Conservation (phyloP, 2,329 filamentous ascomycete genomes). For the Cordyceps cateniannulata region DNA sequence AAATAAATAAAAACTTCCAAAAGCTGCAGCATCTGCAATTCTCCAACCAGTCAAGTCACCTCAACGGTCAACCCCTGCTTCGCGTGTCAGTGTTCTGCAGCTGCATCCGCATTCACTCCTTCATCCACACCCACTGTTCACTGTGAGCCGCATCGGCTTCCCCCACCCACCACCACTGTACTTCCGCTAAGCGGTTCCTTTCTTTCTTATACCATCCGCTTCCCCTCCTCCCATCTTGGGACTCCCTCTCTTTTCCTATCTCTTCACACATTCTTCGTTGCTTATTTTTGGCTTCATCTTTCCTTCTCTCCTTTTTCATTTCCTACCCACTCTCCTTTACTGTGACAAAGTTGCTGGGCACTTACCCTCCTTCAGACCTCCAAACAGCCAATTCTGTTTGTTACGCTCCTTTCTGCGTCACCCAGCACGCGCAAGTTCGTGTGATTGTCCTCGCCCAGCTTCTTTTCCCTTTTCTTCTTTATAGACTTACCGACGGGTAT, state of each 20-base stretch:
- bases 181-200: neutral
- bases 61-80: neutral
- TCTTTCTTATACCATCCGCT: neutral
- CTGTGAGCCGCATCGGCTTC: slow-evolving; percentile 1
- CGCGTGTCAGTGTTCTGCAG: neutral
- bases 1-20: neutral
- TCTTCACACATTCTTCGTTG: neutral
- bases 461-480: neutral
- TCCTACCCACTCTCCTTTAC: neutral
- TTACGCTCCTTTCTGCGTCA: slow-evolving; percentile 13
- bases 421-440: slow-evolving; percentile 11
- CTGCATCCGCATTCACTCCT: neutral
- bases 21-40: neutral
- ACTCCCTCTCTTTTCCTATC: neutral
- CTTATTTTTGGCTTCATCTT: neutral
- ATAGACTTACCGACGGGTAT: neutral
- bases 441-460: slow-evolving; percentile 11
- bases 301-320: neutral
- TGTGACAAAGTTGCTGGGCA: slow-evolving; percentile 11
- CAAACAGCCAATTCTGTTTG: slow-evolving; percentile 6
- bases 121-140: neutral
- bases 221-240: neutral
- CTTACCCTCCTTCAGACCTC: slow-evolving; percentile 9
- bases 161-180: neutral
- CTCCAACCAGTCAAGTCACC: neutral